phyloP scores from a whole-genome alignment of 352 stramenopile genomes.

The Pythium apleroticum region DNA sequence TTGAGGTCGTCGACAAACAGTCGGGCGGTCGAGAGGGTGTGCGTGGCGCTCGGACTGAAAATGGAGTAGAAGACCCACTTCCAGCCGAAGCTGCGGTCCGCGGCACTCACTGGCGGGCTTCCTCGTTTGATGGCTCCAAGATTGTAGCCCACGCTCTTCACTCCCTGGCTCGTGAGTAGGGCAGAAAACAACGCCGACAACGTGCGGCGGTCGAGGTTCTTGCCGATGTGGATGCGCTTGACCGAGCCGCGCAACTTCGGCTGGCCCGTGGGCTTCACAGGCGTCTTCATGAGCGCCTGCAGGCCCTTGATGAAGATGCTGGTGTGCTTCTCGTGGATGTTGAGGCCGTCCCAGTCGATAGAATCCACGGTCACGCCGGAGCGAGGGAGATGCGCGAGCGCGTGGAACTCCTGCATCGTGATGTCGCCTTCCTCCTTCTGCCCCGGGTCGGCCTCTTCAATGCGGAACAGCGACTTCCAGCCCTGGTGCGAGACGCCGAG shows the following conservation, averaged over 20 bases:
- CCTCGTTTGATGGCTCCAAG: neutral
- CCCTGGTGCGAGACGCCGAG: neutral
- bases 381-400: neutral
- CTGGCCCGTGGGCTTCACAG: neutral
- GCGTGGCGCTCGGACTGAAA: neutral
- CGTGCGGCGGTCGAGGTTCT: neutral
- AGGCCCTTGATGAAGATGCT: neutral
- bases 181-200: neutral
- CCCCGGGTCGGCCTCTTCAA: neutral
- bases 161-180: neutral
- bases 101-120: neutral
- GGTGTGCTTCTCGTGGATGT: neutral
- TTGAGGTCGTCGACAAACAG: neutral
- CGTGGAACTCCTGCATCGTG: slow-evolving; percentile 3
- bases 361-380: neutral
- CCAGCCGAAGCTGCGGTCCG: neutral
- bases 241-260: neutral
- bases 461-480: neutral
- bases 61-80: neutral
- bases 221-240: neutral
- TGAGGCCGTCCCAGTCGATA: neutral
- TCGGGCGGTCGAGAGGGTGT: neutral
- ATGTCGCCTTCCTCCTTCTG: neutral
- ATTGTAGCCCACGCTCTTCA: neutral
- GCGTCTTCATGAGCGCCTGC: neutral